Base-by-base conservation (phyloP, 2,329 filamentous ascomycete genomes). In the Exophiala sp. region DNA sequence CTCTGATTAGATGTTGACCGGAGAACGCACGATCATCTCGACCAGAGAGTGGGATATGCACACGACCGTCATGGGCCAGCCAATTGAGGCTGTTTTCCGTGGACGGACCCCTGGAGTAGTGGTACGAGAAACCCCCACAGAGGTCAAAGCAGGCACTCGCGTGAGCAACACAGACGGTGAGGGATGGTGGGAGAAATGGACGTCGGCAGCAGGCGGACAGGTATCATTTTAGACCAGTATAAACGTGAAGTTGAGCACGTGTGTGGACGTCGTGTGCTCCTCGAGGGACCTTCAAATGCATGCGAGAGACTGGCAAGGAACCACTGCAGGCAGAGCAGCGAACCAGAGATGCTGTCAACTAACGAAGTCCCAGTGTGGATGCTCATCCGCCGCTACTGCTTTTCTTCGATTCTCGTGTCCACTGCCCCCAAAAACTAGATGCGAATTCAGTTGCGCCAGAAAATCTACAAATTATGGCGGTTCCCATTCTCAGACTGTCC, bases 391-490 rank as follows among this genome's bases (percentile, higher is more conserved):
- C 50, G 50, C 50, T 52, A 52, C 53, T 47, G 39, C 35, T 47
- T 47, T 40, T 51, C 36, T 45, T 34, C 47, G 34, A 41, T 40
- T 40, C 34, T 36, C 52, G 44, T 50, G 44, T 48, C 50, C 54
- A 57, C 54, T 45, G 32, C 38, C 35, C 50, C 50, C 42, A 38
- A 38, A 33, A 38, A 54, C 50, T 43, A 56, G 49, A 29, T 29
- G 24, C 46, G 40, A 52, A 48, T 45, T 43, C 47, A 46, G 50
- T 47, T 46, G 43, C 36, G 39, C 41, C 47, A 32, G 50, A 42
- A 35, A 49, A 38, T 38, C 54, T 60, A 60, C 57, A 60, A 60
- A 60, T 51, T 33, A 60, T 60, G 57, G 57, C 52, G 55, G 36
- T 33, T 52, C 52, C 57, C 54, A 46, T 52, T 47, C 47, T 54